Percentiles rank a stretch among this genome's conserved stretches.
Conservation (phyloP, 2,329 filamentous ascomycete species). For the Dactylellina leptospora region DNA sequence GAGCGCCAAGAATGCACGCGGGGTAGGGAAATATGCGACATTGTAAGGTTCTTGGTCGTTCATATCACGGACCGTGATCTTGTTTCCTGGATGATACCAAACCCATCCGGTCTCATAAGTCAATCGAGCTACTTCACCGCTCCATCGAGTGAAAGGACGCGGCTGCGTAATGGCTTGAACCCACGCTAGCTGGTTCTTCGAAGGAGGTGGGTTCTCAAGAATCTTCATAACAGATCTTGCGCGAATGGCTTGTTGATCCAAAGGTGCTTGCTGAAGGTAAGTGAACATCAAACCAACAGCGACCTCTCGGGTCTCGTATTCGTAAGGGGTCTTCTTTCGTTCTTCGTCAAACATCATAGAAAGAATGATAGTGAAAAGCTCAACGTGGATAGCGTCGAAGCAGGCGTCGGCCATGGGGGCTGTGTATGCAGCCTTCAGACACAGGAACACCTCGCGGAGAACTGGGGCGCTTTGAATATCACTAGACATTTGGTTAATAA, state of each 20-base stretch:
- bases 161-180: slow-evolving; percentile 38
- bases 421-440: slow-evolving; percentile 92
- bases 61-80: slow-evolving; percentile 37
- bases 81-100: slow-evolving; percentile 50
- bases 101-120: slow-evolving; percentile 50
- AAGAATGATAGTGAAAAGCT: slow-evolving; percentile 84
- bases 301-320: slow-evolving; percentile 91
- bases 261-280: slow-evolving; percentile 69
- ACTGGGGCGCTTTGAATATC: slow-evolving; percentile 89
- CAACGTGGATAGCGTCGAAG: slow-evolving; percentile 78
- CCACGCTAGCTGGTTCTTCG: slow-evolving; percentile 27
- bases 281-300: slow-evolving; percentile 84
- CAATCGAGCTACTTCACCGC: slow-evolving; percentile 30
- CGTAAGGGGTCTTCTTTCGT: slow-evolving; percentile 87
- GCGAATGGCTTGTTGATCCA: slow-evolving; percentile 25
- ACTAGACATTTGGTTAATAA: slow-evolving; percentile 68
- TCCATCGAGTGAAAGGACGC: slow-evolving; percentile 39
- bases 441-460: slow-evolving; percentile 89
- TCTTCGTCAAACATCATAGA: slow-evolving; percentile 96
- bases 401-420: slow-evolving; percentile 85
- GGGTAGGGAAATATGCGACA: slow-evolving; percentile 44
- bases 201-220: slow-evolving; percentile 23
- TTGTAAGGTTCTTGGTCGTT: slow-evolving; percentile 36
- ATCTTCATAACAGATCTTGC: slow-evolving; percentile 32
- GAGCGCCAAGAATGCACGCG: slow-evolving; percentile 29